Evolutionary conservation across 75 land plant species (phyloP), one percentile per base, ranked within the genome.

Genomic region (Pseudotsuga menziesii): DNA sequence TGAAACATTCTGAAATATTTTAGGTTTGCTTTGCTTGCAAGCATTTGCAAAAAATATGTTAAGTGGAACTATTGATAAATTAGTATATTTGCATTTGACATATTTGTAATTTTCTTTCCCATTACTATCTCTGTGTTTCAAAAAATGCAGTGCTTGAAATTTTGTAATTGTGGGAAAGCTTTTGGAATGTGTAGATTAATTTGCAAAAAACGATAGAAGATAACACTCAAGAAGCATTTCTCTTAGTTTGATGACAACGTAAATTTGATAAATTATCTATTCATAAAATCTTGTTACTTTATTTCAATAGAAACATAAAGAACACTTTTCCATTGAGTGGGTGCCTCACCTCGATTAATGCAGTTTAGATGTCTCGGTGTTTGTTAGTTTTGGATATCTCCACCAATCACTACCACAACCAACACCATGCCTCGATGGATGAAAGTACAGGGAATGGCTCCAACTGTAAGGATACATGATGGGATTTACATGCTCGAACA

Each of bases 271-370:
- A n/a, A n/a, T n/a, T n/a, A n/a, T n/a, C n/a, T 41, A 41, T 41
- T 75, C 54, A 22, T 57, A 11, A 58, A 32, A 25, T 75, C 25
- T 55, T 16, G 27, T 13, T 14, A 22, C n/a, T n/a, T n/a, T 19
- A n/a, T 77, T 72, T 64, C 20, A 20, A 77, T 84, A 96, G 99
- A 85, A 88, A 96, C 59, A 83, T 94, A 72, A 87, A 90, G 80
- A 96, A 92, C 78, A 97, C 67, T 83, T 85, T 36, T 92, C 94
- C 74, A 90, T 88, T 44, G 99, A 97, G 55, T 91, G 95, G 83
- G 76, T 97, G 55, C 95, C 99, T 36, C n/a, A n/a, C n/a, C 36
- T 35, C 36, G 3, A 35, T 35, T 35, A 35, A 35, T 35, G 36
- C 36, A 35, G 3, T 35, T 35, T 4, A 35, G 3, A 35, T 35